Evolutionary conservation across 2,329 filamentous ascomycete genomes (phyloP).

Genomic region (Ophiostoma sp.): DNA sequence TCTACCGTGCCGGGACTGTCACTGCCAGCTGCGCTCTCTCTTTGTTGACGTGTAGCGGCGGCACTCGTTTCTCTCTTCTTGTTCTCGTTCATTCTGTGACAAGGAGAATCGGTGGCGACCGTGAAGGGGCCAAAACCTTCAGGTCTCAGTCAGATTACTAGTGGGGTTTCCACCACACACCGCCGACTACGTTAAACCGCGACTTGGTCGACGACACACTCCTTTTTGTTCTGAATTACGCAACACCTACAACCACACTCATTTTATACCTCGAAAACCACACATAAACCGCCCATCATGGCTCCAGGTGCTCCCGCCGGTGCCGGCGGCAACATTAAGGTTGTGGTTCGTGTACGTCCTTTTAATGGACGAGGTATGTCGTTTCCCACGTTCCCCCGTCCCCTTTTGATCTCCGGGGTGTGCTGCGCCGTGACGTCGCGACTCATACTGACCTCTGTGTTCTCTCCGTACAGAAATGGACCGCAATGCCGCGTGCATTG

Average conservation of each 20-base stretch:
- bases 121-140: neutral
- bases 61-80: neutral
- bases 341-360: slow-evolving; percentile 93
- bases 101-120: neutral
- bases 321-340: slow-evolving; percentile 94
- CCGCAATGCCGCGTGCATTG: slow-evolving; percentile 90
- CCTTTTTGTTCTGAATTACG: neutral
- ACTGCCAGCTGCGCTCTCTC: neutral
- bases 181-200: neutral
- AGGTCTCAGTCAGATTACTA: slow-evolving; percentile 11
- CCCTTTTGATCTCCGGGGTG: neutral
- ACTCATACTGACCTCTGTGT: neutral
- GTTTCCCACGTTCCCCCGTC: neutral
- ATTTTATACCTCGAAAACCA: neutral
- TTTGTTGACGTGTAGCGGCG: neutral
- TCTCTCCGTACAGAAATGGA: slow-evolving; percentile 72
- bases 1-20: slow-evolving; percentile 4
- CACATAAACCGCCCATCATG: slow-evolving; percentile 48
- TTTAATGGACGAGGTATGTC: slow-evolving; percentile 88
- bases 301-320: slow-evolving; percentile 49
- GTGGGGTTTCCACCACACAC: slow-evolving; percentile 6
- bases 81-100: neutral
- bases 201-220: neutral
- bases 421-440: neutral
- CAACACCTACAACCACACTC: neutral